These are phyloP conservation scores for Flaveria brownii DNA, from an alignment of 129 eudicot genomes.

Conservation along the genomic window DNA sequence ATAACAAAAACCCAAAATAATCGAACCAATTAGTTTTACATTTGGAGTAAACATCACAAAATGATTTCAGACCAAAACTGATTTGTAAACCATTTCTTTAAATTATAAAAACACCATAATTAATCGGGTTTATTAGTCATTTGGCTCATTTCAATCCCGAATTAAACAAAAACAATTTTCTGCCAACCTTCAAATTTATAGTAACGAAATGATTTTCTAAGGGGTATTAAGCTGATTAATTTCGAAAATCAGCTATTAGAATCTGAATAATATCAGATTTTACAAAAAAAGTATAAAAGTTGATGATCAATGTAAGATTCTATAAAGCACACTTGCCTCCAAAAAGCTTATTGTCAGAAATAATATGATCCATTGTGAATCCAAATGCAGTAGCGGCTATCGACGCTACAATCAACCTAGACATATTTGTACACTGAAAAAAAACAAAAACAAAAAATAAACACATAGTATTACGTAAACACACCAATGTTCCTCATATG, in stretches of 20 bases:
- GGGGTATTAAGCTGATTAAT: not conserved
- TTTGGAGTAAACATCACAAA: too few species aligned
- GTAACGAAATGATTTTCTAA: not conserved
- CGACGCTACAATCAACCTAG: slow-evolving; percentile 20
- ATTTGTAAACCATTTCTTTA: not conserved
- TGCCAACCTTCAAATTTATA: too few species aligned
- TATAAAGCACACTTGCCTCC: slow-evolving; percentile 22
- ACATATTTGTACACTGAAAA: slow-evolving; percentile 23
- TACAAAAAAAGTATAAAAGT: not conserved
- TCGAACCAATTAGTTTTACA: too few species aligned
- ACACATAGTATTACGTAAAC: not conserved
- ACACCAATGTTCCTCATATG: too few species aligned
- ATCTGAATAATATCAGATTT: not conserved
- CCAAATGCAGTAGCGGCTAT: slow-evolving; percentile 30
- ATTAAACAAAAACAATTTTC: not conserved
- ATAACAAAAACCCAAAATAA: too few species aligned
- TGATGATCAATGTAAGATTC: not conserved
- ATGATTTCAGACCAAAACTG: too few species aligned
- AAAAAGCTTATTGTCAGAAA: slow-evolving; percentile 29
- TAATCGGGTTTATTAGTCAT: not conserved
- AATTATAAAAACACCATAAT: not conserved
- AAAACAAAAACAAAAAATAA: not conserved
- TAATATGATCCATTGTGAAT: slow-evolving; percentile 34
- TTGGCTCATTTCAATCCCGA: too few species aligned
- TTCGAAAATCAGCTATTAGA: not conserved